Evolutionary conservation across 495 filamentous ascomycete genomes (phyloP), one percentile per base, ranked within the genome.

Genomic region (Hypoxylon lienhwacheense): DNA sequence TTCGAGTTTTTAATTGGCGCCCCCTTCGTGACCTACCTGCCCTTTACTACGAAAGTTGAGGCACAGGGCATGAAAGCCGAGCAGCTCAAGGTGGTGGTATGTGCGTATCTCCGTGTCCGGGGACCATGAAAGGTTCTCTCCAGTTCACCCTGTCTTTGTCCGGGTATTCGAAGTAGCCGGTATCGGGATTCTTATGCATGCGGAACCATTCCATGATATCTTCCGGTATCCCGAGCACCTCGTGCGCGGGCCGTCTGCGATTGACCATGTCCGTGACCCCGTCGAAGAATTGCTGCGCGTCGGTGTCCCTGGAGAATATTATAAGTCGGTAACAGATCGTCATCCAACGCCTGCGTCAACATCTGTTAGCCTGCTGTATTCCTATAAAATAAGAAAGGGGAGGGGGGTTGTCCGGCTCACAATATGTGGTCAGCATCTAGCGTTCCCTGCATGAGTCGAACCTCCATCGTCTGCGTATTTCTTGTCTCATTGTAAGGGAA

Each of bases 381-480:
- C 17, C 10, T 16, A 17, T 4, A 22, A 19, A n/a, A 22, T 12
- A 31, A 14, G 24, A 35, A 29, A 20, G 7, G 7, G 24, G 14
- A 12, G 22, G 11, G 35, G 11, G 5, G 15, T 8, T 14, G 5
- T 26, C 14, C 4, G 7, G 14, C 45, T 51, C 40, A 55, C 59
- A 35, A 34, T 33, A 63, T 42, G 20, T 64, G 61, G 0, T 61
- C 47, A 3, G 51, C 56, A 17, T 64, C 63, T 0, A 65, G 21
- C 1, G 63, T 63, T 4, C 63, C 63, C 22, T 65, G 63, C 59
- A 63, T 55, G 0, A 63, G 1, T 5, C 63, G 43, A 0, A 65
- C 20, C 26, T 65, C 63, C 5, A 65, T 5, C 1, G 63, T 65
- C 15, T 55, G 40, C 8, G 26, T 41, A 4, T 4, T 1, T 4